Percentiles rank a stretch among this genome's conserved stretches.
Evolutionary conservation across 352 stramenopile genomes (phyloP).

Genomic region (Pythium periplocum): DNA sequence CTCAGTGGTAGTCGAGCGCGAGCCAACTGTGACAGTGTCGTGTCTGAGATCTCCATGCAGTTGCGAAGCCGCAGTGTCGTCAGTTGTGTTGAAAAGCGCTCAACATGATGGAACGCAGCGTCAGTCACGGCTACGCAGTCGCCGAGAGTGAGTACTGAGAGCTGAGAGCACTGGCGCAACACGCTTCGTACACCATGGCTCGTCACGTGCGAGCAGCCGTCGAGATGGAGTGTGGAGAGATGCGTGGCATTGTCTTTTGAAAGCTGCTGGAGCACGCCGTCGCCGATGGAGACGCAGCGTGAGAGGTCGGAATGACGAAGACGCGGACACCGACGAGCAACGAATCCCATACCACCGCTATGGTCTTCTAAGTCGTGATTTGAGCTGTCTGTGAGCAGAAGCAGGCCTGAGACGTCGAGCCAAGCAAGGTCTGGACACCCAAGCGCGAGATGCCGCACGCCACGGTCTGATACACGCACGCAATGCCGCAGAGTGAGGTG

Average conservation of each 20-base stretch:
- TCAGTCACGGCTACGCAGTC: conserved; percentile 21
- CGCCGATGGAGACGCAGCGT: conserved; percentile 34
- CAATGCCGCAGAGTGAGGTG: conserved; percentile 44
- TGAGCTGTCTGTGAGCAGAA: conserved; percentile 29
- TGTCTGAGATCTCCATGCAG: conserved; percentile 36
- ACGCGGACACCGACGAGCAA: conserved; percentile 26
- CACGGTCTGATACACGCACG: conserved; percentile 43
- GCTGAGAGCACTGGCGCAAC: conserved; percentile 14
- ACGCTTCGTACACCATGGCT: conserved; percentile 21
- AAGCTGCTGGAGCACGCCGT: conserved; percentile 28
- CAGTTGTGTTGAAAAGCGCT: conserved; percentile 18
- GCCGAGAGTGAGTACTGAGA: conserved; percentile 23
- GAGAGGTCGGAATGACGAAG: conserved; percentile 54
- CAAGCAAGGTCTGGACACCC: conserved; percentile 41
- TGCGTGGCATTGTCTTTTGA: conserved; percentile 2
- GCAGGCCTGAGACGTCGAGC: conserved; percentile 36
- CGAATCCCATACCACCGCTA: conserved; percentile 17
- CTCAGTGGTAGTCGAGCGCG: conserved; percentile 47
- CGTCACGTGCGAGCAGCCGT: conserved; percentile 19
- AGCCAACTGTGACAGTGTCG: conserved; percentile 33
- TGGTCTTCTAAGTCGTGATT: background rate
- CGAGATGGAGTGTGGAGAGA: conserved; percentile 15
- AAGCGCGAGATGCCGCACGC: conserved; percentile 37
- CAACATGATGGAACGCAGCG: conserved; percentile 8
- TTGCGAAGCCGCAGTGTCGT: conserved; percentile 33